Evolutionary conservation across 2,329 filamentous ascomycete genomes (phyloP).

Genomic region (Curvularia verruculosa): DNA sequence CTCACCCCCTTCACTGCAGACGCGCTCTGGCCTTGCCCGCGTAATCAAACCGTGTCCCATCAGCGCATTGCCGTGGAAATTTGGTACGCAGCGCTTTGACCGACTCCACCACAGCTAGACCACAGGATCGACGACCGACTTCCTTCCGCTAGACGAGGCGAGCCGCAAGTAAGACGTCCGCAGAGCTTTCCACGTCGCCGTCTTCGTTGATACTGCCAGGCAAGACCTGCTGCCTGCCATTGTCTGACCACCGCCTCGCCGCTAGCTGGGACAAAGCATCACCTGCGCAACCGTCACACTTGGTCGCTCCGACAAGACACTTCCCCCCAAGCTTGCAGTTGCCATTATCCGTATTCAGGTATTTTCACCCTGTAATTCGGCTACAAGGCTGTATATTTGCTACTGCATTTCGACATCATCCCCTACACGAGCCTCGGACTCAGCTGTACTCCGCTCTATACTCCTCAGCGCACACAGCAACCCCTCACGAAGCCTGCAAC

Average conservation of each 20-base stretch:
- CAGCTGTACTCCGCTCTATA: constrained; percentile 1
- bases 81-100: constrained; percentile 39
- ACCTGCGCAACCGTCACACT: constrained; percentile 17
- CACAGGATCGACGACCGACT: constrained; percentile 12
- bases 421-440: neutral
- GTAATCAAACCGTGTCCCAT: constrained; percentile 24
- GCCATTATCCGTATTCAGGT: constrained; percentile 18
- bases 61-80: constrained; percentile 31
- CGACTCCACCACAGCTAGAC: constrained; percentile 28
- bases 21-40: constrained; percentile 29
- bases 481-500: constrained; percentile 7
- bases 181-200: constrained; percentile 3
- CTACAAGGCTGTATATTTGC: neutral
- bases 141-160: constrained; percentile 8
- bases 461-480: constrained; percentile 7
- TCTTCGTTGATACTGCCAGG: neutral
- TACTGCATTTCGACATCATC: neutral
- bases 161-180: constrained; percentile 1
- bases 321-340: constrained; percentile 7
- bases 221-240: constrained; percentile 4
- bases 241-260: constrained; percentile 9
- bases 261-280: constrained; percentile 25
- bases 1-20: constrained; percentile 14
- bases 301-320: constrained; percentile 8
- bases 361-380: neutral